Evolutionary conservation across 2,329 filamentous ascomycete species (phyloP).

Genomic region (Grosmannia serpens): DNA sequence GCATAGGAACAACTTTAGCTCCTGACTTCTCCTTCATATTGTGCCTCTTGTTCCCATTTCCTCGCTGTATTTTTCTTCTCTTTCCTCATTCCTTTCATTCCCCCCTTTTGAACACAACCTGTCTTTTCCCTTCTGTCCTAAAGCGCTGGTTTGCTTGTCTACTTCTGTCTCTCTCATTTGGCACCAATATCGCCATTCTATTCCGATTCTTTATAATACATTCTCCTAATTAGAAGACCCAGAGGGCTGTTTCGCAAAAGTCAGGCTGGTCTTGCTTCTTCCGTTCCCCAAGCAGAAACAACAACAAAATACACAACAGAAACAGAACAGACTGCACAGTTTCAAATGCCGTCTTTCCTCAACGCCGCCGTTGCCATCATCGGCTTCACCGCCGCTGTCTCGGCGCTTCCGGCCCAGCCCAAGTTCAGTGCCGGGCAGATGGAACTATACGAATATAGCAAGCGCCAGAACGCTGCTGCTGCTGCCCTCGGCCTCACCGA

Average conservation of each 20-base stretch:
- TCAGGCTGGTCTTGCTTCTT: slow-evolving; percentile 27
- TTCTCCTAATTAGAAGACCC: slow-evolving; percentile 16
- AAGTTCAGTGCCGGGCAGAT: slow-evolving; percentile 33
- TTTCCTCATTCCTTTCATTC: slow-evolving; percentile 3
- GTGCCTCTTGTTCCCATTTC: background rate
- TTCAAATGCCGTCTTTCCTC: slow-evolving; percentile 33
- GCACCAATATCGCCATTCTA: slow-evolving; percentile 11
- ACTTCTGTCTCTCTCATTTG: slow-evolving; percentile 6
- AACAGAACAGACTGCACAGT: slow-evolving; percentile 5
- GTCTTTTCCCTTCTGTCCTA: slow-evolving; percentile 23
- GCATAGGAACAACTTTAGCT: background rate
- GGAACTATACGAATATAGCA: slow-evolving; percentile 33
- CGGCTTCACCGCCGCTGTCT: slow-evolving; percentile 31
- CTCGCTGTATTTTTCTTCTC: background rate
- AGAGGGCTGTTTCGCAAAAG: slow-evolving; percentile 21
- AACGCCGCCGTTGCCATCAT: slow-evolving; percentile 31
- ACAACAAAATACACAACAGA: slow-evolving; percentile 15
- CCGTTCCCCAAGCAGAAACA: slow-evolving; percentile 9
- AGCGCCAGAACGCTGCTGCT: slow-evolving; percentile 38
- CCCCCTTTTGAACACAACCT: slow-evolving; percentile 10
- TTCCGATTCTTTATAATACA: slow-evolving; percentile 13
- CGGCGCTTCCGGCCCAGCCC: slow-evolving; percentile 33
- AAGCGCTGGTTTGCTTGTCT: slow-evolving; percentile 42
- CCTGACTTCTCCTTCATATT: background rate
- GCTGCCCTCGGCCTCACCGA: slow-evolving; percentile 35